Percentiles rank a stretch among this genome's conserved stretches.
Conservation (phyloP, 768 basidiomycete species). For the Serendipita indica region DNA sequence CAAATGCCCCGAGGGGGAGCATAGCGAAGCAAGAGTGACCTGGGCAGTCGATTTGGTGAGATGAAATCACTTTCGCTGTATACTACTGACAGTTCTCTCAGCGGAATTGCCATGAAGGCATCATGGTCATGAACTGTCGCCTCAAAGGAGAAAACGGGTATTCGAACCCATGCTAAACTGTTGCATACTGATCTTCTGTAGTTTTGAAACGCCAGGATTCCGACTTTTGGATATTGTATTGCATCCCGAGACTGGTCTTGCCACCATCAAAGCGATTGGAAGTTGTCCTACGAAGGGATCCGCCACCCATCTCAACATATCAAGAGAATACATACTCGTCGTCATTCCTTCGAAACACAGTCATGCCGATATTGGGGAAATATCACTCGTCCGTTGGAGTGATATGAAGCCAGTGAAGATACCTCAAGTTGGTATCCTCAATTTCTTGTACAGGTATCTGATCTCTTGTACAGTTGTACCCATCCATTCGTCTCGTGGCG, state of each 20-base stretch:
- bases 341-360: not conserved
- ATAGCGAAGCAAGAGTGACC: not conserved
- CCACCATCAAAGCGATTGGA: not conserved
- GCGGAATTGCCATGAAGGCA: not conserved
- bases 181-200: no score
- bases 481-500: not conserved
- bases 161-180: not conserved
- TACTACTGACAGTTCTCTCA: not conserved
- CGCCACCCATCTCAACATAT: not conserved
- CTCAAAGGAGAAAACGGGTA: not conserved
- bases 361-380: no score
- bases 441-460: no score
- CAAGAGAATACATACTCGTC: not conserved
- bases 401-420: not conserved
- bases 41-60: not conserved
- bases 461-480: not conserved
- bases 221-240: not conserved
- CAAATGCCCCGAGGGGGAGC: not conserved
- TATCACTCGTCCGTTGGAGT: no score
- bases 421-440: not conserved
- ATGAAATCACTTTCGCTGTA: no score
- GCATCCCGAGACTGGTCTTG: not conserved
- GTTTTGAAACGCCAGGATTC: no score
- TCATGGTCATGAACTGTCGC: constrained; percentile 3
- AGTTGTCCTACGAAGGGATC: not conserved